Evolutionary conservation across 2,329 filamentous ascomycete species (phyloP).

Genomic region (Dothistroma pini): DNA sequence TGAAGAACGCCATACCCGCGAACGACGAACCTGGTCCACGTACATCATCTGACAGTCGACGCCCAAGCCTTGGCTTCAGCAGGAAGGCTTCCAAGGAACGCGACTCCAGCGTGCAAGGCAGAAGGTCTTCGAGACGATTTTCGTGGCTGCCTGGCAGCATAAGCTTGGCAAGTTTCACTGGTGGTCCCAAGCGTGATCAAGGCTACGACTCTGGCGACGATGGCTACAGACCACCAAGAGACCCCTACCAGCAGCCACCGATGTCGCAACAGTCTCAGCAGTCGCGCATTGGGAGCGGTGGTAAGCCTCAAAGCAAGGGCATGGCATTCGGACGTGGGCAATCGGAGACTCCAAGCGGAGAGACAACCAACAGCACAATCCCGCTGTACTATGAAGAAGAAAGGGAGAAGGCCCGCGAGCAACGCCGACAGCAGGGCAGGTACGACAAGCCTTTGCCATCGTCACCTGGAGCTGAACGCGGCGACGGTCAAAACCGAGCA

Average conservation of each 20-base stretch:
- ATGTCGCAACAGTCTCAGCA: slow-evolving; percentile 29
- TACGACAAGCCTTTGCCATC: slow-evolving; percentile 32
- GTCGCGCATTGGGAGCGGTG: slow-evolving; percentile 28
- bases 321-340: slow-evolving; percentile 45
- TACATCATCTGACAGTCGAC: slow-evolving; percentile 47
- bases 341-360: slow-evolving; percentile 44
- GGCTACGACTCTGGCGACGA: slow-evolving; percentile 35
- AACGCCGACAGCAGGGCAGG: slow-evolving; percentile 19
- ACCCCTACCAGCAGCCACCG: slow-evolving; percentile 23
- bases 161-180: slow-evolving; percentile 42
- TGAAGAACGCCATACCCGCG: slow-evolving; percentile 67
- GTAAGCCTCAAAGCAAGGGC: slow-evolving; percentile 35
- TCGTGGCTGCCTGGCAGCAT: slow-evolving; percentile 50
- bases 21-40: slow-evolving; percentile 51
- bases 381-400: slow-evolving; percentile 43
- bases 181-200: slow-evolving; percentile 32
- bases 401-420: slow-evolving; percentile 22
- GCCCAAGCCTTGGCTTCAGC: slow-evolving; percentile 50
- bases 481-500: not conserved
- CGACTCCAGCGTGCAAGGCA: slow-evolving; percentile 31
- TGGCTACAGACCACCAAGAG: slow-evolving; percentile 20
- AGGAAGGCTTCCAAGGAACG: slow-evolving; percentile 43
- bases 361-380: slow-evolving; percentile 43
- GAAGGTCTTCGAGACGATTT: slow-evolving; percentile 46
- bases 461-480: slow-evolving; percentile 16